Conservation (phyloP, 345 rosid genomes). For the Boechera retrofracta region DNA sequence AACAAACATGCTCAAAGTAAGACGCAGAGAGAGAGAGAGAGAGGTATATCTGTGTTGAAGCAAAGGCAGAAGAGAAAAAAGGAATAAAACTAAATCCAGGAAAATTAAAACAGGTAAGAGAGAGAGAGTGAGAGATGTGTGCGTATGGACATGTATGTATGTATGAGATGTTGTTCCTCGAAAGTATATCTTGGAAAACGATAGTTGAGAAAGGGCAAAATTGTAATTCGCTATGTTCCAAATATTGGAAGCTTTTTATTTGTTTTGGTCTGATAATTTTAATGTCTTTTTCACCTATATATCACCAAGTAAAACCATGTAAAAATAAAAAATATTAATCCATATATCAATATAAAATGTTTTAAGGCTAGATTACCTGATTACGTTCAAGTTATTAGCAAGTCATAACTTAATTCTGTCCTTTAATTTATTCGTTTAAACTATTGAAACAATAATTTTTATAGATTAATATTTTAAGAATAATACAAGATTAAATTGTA, state of each 20-base stretch:
- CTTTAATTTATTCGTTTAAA: background rate
- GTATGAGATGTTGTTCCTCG: conserved; percentile 57
- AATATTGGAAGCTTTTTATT: conserved; percentile 6
- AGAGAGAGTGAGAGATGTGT: conserved; percentile 45
- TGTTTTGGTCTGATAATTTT: conserved; percentile 8
- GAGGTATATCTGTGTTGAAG: conserved; percentile 46
- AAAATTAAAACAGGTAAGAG: conserved; percentile 47
- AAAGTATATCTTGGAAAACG: conserved; percentile 76
- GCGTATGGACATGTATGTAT: conserved; percentile 22
- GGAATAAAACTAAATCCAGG: conserved; percentile 39
- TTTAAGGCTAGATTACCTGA: background rate
- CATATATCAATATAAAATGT: background rate
- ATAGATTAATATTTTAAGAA: background rate
- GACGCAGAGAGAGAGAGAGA: conserved; percentile 39
- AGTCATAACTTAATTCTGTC: background rate
- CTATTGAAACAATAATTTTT: background rate
- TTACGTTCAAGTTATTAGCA: background rate
- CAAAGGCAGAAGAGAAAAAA: conserved; percentile 47
- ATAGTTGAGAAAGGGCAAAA: conserved; percentile 46
- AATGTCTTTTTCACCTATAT: conserved; percentile 7
- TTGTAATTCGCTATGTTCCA: conserved; percentile 1
- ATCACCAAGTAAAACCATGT: background rate
- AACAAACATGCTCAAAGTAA: conserved; percentile 62
- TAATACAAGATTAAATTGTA: background rate
- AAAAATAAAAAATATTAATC: too few species aligned